A percentile compares a stretch with the other conserved stretches of the same genome.
phyloP scores from a whole-genome alignment of 768 basidiomycete genomes.

The Zangia roseola region DNA sequence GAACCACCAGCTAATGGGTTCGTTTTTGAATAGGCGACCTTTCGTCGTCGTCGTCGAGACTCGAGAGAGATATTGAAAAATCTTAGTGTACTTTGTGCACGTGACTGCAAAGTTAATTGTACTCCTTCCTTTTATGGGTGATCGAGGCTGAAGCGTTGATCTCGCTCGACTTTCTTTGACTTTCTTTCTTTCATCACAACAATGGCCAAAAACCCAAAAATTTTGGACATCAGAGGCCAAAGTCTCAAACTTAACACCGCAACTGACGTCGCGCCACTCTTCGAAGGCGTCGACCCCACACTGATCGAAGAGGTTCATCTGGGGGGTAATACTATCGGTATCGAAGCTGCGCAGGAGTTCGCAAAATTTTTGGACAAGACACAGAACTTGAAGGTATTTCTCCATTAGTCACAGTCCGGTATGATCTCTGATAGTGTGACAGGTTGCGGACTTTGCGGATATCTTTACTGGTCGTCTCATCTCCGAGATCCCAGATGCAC shows the following conservation, averaged over 20 bases:
- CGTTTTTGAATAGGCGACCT: not conserved
- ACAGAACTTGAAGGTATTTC: slow-evolving; percentile 60
- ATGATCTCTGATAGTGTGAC: slow-evolving; percentile 5
- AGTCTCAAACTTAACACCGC: slow-evolving; percentile 74
- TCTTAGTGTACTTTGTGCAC: slow-evolving; percentile 10
- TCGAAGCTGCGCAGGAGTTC: slow-evolving; percentile 84
- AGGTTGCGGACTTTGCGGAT: slow-evolving; percentile 96
- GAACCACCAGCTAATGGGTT: not conserved
- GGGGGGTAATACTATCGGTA: slow-evolving; percentile 91
- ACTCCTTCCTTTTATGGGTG: slow-evolving; percentile 14
- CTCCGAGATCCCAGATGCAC: slow-evolving; percentile 88
- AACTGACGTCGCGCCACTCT: slow-evolving; percentile 71
- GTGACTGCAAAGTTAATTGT: slow-evolving; percentile 17
- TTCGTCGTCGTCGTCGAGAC: slow-evolving; percentile 1
- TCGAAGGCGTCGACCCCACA: slow-evolving; percentile 62
- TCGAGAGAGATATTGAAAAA: slow-evolving; percentile 11
- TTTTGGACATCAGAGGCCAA: slow-evolving; percentile 30
- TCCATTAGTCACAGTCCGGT: not conserved
- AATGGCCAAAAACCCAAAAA: slow-evolving; percentile 20
- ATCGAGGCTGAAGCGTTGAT: slow-evolving; percentile 11
- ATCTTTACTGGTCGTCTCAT: slow-evolving; percentile 98
- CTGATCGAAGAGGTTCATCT: slow-evolving; percentile 85
- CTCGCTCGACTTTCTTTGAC: too few species aligned
- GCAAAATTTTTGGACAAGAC: slow-evolving; percentile 76
- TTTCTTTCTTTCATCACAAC: not conserved